Percentiles rank a stretch among this genome's conserved stretches.
Evolutionary conservation across 495 filamentous ascomycete species (phyloP).

Genomic region (Aspergillus taichungensis): DNA sequence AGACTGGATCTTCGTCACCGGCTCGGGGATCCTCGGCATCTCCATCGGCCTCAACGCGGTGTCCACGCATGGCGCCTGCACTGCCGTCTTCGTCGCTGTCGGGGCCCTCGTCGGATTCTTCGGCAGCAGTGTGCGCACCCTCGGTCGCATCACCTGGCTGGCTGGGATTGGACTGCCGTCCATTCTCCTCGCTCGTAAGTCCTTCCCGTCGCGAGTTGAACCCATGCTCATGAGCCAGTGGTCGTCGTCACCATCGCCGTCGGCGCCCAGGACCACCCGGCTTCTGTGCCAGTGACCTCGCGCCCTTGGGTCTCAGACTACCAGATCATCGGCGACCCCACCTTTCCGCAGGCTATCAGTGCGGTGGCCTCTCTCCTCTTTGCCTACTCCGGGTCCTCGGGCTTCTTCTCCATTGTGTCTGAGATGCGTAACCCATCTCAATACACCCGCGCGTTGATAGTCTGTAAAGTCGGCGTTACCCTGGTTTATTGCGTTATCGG

Average conservation of each 20-base stretch:
- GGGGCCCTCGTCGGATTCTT: conserved; percentile 24
- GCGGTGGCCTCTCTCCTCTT: conserved; percentile 64
- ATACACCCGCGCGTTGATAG: conserved; percentile 48
- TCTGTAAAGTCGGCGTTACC: conserved; percentile 36
- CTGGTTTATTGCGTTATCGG: conserved; percentile 60
- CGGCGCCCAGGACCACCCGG: conserved; percentile 40
- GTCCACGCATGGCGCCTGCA: conserved; percentile 55
- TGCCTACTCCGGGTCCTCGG: conserved; percentile 53
- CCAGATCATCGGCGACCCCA: conserved; percentile 18
- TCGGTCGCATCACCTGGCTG: conserved; percentile 28
- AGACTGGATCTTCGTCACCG: conserved; percentile 39
- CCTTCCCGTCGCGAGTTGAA: conserved; percentile 21
- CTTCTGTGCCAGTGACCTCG: conserved; percentile 19
- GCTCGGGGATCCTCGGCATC: conserved; percentile 52
- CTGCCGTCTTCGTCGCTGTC: conserved; percentile 35
- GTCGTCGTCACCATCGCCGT: conserved; percentile 62
- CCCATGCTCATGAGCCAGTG: conserved; percentile 28
- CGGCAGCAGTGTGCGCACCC: conserved; percentile 28
- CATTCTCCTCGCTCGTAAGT: conserved; percentile 30
- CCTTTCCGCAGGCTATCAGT: conserved; percentile 37
- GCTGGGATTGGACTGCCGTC: conserved; percentile 30
- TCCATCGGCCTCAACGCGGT: conserved; percentile 61
- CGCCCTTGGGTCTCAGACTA: conserved; percentile 25
- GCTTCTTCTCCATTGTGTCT: conserved; percentile 61
- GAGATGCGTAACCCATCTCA: conserved; percentile 63